Evolutionary conservation across 2,329 filamentous ascomycete genomes (phyloP), one percentile per base, ranked within the genome.

Genomic region (Aspergillus pseudoglaucus): DNA sequence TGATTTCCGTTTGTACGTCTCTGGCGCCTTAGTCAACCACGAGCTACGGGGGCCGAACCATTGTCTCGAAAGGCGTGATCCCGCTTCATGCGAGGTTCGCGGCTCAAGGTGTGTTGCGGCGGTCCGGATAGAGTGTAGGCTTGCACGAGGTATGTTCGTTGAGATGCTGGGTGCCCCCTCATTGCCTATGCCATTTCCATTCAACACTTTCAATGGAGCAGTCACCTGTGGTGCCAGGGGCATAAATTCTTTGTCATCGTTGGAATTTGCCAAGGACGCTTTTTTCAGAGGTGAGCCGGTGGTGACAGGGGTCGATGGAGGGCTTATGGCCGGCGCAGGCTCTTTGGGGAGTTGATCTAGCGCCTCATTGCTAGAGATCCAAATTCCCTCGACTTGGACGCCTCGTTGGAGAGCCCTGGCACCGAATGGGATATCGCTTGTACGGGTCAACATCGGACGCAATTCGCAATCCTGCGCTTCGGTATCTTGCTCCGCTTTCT

Each of bases 401-500:
- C 90, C 90, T 56, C 81, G 86, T 64, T 95, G 85, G 42, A 96
- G 81, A 6, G 90, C 90, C 57, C 87, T 83, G 46, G 93, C 81
- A 17, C 91, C 90, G 60, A 96, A 96, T 0, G 89, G 90, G 32
- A 94, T 81, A 8, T 88, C 84, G 44, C 80, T 74, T 42, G 68
- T 66, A 53, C 67, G 70, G 23, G 59, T 59, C 75, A 81, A 52
- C 73, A 82, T 64, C 68, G 78, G 52, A 68, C 78, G 72, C 47
- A 82, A 73, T 59, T 81, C 75, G 66, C 53, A 75, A 50, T 66
- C 62, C 41, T 64, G 67, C 42, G 76, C 76, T 20, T 35, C 33
- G 66, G 53, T 75, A 51, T 66, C 62, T 37, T 64, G 67, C 41
- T 76, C 76, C 20, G 72, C 73, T 55, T 76, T 75, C 60, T 84